Evolutionary conservation across 2,329 filamentous ascomycete species (phyloP), one percentile per base, ranked within the genome.

Genomic region (Scortechinia acanthostroma): DNA sequence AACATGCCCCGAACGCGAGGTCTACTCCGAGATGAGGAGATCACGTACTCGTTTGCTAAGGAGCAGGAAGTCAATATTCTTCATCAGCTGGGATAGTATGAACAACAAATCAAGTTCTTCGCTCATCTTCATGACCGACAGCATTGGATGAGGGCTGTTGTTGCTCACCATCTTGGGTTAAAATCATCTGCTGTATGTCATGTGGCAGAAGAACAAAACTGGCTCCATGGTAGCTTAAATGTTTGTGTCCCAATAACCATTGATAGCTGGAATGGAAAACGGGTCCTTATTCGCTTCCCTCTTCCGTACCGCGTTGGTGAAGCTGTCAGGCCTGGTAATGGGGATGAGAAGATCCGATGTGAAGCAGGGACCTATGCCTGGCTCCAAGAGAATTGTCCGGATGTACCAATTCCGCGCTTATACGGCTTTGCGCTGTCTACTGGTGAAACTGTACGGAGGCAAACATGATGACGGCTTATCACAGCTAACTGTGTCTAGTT

Each of bases 281-380:
- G 44, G 64, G 40, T 65, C 60, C 60, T 57, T 6, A 47, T 61
- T 20, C 53, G 58, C 17, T 56, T 60, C 43, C 55, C 63, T 43
- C 48, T 63, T 47, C 59, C 59, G 20, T 59, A 59, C 49, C 61
- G 61, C 43, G 50, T 65, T 3, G 66, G 65, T 6, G 67, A 69
- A 45, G 46, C 45, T 14, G 47, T 42, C 19, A 47, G 56, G 45
- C 64, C 64, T 13, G 68, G 65, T 13, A 68, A 60, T 35, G 57
- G 60, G 14, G 61, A 71, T 23, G 66, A 71, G 53, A 71, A 71
- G 54, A 16, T 70, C 2, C 49, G 56, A 16, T 53, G 53, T 46
- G 65, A 69, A 52, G 63, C 58, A 13, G 65, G 57, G 2, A 63
- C 63, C 2, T 69, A 62, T 49, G 53, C 59, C 19, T 68, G 61